phyloP scores from a whole-genome alignment of 768 basidiomycete genomes.

The Infundibulicybe gibba region DNA sequence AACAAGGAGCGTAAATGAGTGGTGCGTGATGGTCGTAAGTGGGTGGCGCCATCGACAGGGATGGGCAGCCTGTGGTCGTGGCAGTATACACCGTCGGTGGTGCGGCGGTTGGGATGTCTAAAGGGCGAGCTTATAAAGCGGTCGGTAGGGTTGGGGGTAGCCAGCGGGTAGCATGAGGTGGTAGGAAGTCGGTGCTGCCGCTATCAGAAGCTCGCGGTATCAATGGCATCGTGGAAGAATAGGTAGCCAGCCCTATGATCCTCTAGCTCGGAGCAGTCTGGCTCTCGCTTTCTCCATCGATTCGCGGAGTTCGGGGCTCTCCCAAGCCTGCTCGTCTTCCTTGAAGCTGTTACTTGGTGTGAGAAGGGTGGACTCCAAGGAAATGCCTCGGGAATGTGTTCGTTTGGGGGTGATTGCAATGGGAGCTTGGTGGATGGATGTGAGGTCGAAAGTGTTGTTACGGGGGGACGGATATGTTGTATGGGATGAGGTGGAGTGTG shows the following conservation, averaged over 20 bases:
- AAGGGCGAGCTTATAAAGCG: too few species aligned
- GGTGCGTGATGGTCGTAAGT: too few species aligned
- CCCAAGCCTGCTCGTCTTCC: slow-evolving; percentile 50
- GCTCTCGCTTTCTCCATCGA: slow-evolving; percentile 69
- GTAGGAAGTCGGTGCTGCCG: too few species aligned
- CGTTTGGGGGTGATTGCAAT: slow-evolving; percentile 14
- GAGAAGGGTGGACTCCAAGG: slow-evolving; percentile 2
- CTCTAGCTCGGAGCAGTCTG: slow-evolving; percentile 18
- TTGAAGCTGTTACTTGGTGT: slow-evolving; percentile 14
- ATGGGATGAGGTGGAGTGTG: slow-evolving; percentile 18
- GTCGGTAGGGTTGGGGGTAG: too few species aligned
- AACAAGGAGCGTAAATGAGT: too few species aligned
- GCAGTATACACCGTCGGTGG: too few species aligned
- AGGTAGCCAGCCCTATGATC: slow-evolving; percentile 5
- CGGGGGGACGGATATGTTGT: slow-evolving; percentile 30
- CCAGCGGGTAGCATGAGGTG: too few species aligned
- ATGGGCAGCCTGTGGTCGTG: too few species aligned
- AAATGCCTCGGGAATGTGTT: slow-evolving; percentile 14
- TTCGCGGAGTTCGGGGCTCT: slow-evolving; percentile 65
- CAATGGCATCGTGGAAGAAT: too few species aligned
- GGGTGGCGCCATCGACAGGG: too few species aligned
- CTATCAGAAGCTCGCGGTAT: too few species aligned
- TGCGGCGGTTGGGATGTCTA: too few species aligned
- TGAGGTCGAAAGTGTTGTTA: slow-evolving; percentile 25
- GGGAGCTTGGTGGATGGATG: slow-evolving; percentile 9